These are phyloP conservation scores for Agrostemma githago DNA, from an alignment of 148 eudicot genomes.

Conservation along the genomic window DNA sequence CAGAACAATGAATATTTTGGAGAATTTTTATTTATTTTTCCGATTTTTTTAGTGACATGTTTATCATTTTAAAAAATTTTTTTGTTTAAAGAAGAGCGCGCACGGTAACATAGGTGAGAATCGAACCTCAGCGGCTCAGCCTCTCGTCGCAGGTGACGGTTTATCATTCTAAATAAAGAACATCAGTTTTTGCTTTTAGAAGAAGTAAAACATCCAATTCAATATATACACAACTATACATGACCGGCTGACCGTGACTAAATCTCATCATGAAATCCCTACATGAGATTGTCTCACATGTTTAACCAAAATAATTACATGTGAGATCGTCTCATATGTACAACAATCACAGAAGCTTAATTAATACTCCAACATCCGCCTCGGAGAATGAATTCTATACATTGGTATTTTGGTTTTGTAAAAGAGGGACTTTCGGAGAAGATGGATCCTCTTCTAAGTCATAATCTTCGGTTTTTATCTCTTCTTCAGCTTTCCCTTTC, in stretches of 20 bases:
- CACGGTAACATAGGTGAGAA: too few species aligned
- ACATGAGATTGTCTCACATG: background rate
- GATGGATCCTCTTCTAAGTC: conserved; percentile 9
- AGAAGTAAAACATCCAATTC: background rate
- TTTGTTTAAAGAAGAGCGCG: too few species aligned
- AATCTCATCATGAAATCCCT: background rate
- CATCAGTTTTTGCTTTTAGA: background rate
- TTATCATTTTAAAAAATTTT: too few species aligned
- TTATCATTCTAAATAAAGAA: too few species aligned
- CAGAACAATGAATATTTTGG: too few species aligned
- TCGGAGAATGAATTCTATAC: conserved; percentile 7
- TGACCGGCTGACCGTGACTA: background rate
- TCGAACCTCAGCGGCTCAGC: too few species aligned
- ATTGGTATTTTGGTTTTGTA: conserved; percentile 3
- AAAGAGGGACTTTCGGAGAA: conserved; percentile 19
- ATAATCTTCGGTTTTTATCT: background rate
- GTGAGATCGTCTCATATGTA: background rate
- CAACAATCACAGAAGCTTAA: background rate
- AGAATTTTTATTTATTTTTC: too few species aligned
- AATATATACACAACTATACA: background rate
- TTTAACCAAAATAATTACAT: background rate
- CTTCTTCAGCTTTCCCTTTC: conserved; percentile 37
- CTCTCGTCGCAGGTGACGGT: too few species aligned
- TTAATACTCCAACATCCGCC: background rate
- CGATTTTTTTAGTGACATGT: too few species aligned